These are phyloP conservation scores for Larix sibirica DNA, from an alignment of 83 land plant species.

Conservation along the genomic window DNA sequence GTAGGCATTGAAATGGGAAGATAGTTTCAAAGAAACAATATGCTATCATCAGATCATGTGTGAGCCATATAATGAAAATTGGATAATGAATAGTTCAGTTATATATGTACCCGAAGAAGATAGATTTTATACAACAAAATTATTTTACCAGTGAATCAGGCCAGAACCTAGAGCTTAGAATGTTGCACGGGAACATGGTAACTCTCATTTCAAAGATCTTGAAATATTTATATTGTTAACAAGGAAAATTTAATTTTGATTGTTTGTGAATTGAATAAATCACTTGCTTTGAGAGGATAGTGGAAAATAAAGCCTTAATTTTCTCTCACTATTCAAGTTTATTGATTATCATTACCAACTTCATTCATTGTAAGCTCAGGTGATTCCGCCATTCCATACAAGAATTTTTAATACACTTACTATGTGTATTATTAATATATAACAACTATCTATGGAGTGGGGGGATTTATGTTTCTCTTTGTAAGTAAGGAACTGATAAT, in stretches of 20 bases:
- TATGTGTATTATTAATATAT: slow-evolving; percentile 68
- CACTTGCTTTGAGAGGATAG: neutral
- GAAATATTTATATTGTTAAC: neutral
- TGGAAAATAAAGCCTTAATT: neutral
- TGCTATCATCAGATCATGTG: too few relatives aligned
- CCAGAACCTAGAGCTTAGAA: too few relatives aligned
- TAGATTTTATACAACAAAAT: too few relatives aligned
- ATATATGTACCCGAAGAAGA: too few relatives aligned
- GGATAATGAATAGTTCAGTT: too few relatives aligned
- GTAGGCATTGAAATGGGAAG: too few relatives aligned
- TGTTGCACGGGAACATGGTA: too few relatives aligned
- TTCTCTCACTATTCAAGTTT: neutral
- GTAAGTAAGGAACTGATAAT: slow-evolving; percentile 55
- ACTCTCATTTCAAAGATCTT: neutral
- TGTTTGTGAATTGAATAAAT: neutral
- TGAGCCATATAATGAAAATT: too few relatives aligned
- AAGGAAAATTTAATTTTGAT: neutral
- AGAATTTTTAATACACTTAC: slow-evolving; percentile 27
- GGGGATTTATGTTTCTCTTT: slow-evolving; percentile 74
- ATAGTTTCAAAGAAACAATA: too few relatives aligned
- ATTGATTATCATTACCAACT: neutral
- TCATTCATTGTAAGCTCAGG: slow-evolving; percentile 21
- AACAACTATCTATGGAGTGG: slow-evolving; percentile 65
- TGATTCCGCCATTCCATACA: slow-evolving; percentile 22
- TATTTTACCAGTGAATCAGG: too few relatives aligned